These are phyloP conservation scores for Rhizopogon vesiculosus DNA, from an alignment of 768 basidiomycete genomes.

Conservation along the genomic window DNA sequence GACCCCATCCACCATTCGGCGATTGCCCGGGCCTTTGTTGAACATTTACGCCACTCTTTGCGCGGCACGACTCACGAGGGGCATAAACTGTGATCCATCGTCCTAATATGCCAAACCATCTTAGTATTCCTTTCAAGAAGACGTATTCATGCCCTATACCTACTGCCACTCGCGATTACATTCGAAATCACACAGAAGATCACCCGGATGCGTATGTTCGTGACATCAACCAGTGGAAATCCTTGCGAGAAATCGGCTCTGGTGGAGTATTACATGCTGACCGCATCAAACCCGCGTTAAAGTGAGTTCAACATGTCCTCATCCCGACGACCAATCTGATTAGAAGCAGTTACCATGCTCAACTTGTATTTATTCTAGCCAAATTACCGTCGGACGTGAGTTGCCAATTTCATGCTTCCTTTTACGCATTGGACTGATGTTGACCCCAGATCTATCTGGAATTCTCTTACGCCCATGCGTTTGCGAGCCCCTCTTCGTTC, in stretches of 20 bases:
- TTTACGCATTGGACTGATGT: slow-evolving; percentile 6
- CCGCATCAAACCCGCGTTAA: slow-evolving; percentile 45
- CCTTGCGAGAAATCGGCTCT: slow-evolving; percentile 51
- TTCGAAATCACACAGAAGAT: slow-evolving; percentile 59
- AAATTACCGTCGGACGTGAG: slow-evolving; percentile 81
- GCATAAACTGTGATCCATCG: too few species aligned
- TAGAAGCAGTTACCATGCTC: slow-evolving; percentile 78
- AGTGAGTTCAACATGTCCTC: slow-evolving; percentile 40
- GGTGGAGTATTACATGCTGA: slow-evolving; percentile 51
- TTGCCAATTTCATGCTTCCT: slow-evolving; percentile 6
- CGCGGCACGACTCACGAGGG: background rate
- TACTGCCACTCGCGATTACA: slow-evolving; percentile 56
- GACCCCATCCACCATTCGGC: too few species aligned
- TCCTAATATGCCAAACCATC: slow-evolving; percentile 66
- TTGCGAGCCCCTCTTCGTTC: slow-evolving; percentile 41
- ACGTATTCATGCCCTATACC: slow-evolving; percentile 54
- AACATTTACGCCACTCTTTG: too few species aligned
- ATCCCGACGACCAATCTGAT: slow-evolving; percentile 4
- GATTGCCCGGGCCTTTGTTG: too few species aligned
- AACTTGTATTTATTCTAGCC: slow-evolving; percentile 75
- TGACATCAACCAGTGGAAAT: slow-evolving; percentile 72
- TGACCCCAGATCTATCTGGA: slow-evolving; percentile 57
- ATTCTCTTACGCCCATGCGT: slow-evolving; percentile 71
- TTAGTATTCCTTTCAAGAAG: slow-evolving; percentile 71
- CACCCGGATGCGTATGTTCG: slow-evolving; percentile 83